These are phyloP conservation scores for Syzygium grande DNA, from an alignment of 345 rosid genomes.

Conservation along the genomic window DNA sequence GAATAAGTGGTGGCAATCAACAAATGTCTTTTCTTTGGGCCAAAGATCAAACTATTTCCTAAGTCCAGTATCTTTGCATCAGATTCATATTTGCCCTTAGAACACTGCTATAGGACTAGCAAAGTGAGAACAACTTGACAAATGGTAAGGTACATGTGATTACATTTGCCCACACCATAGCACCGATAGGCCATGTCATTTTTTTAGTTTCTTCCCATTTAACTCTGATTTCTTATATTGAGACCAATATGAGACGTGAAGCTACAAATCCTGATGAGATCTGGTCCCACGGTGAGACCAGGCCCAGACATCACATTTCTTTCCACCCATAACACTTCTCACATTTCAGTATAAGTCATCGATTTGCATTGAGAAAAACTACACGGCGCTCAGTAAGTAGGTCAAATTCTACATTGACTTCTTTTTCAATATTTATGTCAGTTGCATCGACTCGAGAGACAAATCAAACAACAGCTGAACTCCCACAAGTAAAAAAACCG, in stretches of 20 bases:
- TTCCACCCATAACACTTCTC: neutral
- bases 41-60: neutral
- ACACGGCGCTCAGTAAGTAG: neutral
- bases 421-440: too few species aligned
- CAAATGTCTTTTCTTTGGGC: neutral
- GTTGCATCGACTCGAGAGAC: neutral
- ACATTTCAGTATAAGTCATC: neutral
- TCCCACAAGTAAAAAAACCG: neutral
- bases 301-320: neutral
- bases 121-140: neutral
- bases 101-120: neutral
- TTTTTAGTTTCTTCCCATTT: neutral
- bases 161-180: neutral
- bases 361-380: neutral
- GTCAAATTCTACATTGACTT: neutral
- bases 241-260: neutral
- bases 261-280: neutral
- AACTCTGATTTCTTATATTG: neutral
- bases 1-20: neutral
- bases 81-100: neutral
- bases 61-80: neutral
- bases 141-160: neutral
- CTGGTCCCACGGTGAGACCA: neutral
- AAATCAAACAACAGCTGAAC: neutral
- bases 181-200: neutral